phyloP scores from a whole-genome alignment of 139 green algal species.

The Cymbomonas tetramitiformis region DNA sequence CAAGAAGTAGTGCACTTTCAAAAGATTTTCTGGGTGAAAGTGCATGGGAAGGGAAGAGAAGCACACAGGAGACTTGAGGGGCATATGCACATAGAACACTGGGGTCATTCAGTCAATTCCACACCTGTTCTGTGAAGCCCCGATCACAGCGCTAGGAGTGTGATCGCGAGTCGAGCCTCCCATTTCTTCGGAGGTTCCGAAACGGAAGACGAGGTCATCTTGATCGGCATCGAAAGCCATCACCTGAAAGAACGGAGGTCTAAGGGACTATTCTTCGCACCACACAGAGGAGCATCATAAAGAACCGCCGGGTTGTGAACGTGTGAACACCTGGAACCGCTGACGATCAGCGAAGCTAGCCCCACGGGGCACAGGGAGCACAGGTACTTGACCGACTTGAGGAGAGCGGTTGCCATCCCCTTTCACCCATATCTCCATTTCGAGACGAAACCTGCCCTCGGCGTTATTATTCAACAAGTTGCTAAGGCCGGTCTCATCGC shows the following conservation, averaged over 20 bases:
- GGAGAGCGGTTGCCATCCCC: slow-evolving; percentile 8
- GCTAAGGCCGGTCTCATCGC: slow-evolving; percentile 11
- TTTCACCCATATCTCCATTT: slow-evolving; percentile 10
- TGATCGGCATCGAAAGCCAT: slow-evolving; percentile 16
- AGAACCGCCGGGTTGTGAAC: not conserved
- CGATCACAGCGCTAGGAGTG: too few relatives aligned
- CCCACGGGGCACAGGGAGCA: too few relatives aligned
- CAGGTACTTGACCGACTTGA: not conserved
- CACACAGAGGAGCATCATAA: not conserved
- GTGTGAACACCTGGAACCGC: too few relatives aligned
- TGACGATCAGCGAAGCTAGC: too few relatives aligned
- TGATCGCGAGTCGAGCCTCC: slow-evolving; percentile 12
- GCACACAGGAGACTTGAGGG: too few relatives aligned
- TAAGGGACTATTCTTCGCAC: not conserved
- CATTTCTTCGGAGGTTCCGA: slow-evolving; percentile 14
- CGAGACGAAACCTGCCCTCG: slow-evolving; percentile 14
- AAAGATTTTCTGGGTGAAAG: too few relatives aligned
- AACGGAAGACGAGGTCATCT: slow-evolving; percentile 13
- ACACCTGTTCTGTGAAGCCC: too few relatives aligned
- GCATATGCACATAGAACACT: too few relatives aligned
- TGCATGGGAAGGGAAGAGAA: too few relatives aligned
- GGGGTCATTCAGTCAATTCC: too few relatives aligned
- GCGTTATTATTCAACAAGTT: slow-evolving; percentile 18
- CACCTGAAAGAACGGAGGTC: slow-evolving; percentile 13
- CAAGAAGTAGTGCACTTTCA: too few relatives aligned